phyloP scores from a whole-genome alignment of 1,284 basidiomycete species.

The Irpex lacteus region DNA sequence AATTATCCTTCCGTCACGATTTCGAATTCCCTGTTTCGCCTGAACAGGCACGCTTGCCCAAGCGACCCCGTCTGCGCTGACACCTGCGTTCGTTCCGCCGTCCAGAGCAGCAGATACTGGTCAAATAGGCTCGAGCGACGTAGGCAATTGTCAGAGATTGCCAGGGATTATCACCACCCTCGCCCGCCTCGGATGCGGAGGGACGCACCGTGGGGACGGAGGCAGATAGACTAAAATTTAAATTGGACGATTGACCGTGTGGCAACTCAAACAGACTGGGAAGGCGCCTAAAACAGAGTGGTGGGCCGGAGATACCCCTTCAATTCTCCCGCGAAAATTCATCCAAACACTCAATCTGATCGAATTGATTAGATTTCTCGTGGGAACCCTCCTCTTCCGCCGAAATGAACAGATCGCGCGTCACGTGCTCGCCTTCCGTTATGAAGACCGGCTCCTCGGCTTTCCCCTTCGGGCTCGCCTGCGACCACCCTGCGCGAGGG shows the following conservation, averaged over 20 bases:
- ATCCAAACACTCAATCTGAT: conserved; percentile 22
- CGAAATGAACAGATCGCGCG: neutral
- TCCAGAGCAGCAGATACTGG: too few species aligned
- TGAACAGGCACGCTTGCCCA: too few species aligned
- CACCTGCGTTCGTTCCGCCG: too few species aligned
- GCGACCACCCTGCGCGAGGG: neutral
- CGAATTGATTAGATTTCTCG: conserved; percentile 25
- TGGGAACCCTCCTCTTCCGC: conserved; percentile 14
- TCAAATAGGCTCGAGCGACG: too few species aligned
- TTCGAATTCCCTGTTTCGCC: too few species aligned
- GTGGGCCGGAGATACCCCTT: conserved; percentile 3
- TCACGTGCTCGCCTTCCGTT: neutral
- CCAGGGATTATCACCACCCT: too few species aligned
- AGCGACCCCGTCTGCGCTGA: too few species aligned
- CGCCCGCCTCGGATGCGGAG: neutral
- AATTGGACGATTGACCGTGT: neutral
- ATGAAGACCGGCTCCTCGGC: neutral
- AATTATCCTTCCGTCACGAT: too few species aligned
- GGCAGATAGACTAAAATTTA: neutral
- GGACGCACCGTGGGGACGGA: neutral
- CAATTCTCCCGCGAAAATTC: conserved; percentile 28
- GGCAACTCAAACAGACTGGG: neutral
- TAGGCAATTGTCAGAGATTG: too few species aligned
- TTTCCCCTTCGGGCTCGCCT: neutral
- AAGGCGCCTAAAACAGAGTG: neutral